Conservation (phyloP, 768 basidiomycete genomes). For the Leccinum barrowsii region DNA sequence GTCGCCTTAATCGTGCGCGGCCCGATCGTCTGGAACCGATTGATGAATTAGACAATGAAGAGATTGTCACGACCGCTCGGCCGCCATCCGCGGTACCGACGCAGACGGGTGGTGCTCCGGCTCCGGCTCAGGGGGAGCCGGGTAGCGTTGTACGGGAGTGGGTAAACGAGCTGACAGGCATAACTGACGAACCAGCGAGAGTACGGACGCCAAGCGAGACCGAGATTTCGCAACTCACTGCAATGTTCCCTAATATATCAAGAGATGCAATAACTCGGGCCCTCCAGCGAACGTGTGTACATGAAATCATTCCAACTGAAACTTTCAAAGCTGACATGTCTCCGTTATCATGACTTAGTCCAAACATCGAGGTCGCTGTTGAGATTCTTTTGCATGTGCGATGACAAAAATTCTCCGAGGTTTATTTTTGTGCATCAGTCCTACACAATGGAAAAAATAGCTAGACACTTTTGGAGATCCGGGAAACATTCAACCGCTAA, state of each 20-base stretch:
- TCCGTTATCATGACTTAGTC: conserved; percentile 37
- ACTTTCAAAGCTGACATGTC: conserved; percentile 2
- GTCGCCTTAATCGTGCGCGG: conserved; percentile 69
- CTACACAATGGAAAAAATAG: background rate
- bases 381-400: conserved; percentile 64
- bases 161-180: conserved; percentile 76
- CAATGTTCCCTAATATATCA: conserved; percentile 81
- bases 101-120: conserved; percentile 18
- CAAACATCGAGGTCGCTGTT: conserved; percentile 78
- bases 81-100: conserved; percentile 29
- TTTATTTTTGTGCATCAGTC: background rate
- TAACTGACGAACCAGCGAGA: conserved; percentile 51
- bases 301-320: background rate
- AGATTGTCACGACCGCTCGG: conserved; percentile 62
- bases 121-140: conserved; percentile 24
- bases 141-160: conserved; percentile 65
- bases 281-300: conserved; percentile 71
- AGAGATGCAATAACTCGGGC: conserved; percentile 72
- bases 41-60: conserved; percentile 42
- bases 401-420: conserved; percentile 5
- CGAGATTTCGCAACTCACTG: conserved; percentile 70
- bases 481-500: conserved; percentile 14
- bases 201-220: conserved; percentile 69
- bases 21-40: conserved; percentile 45
- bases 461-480: conserved; percentile 6